These are phyloP conservation scores for Aphanocladium album DNA, from an alignment of 2,329 filamentous ascomycete species.

Conservation along the genomic window DNA sequence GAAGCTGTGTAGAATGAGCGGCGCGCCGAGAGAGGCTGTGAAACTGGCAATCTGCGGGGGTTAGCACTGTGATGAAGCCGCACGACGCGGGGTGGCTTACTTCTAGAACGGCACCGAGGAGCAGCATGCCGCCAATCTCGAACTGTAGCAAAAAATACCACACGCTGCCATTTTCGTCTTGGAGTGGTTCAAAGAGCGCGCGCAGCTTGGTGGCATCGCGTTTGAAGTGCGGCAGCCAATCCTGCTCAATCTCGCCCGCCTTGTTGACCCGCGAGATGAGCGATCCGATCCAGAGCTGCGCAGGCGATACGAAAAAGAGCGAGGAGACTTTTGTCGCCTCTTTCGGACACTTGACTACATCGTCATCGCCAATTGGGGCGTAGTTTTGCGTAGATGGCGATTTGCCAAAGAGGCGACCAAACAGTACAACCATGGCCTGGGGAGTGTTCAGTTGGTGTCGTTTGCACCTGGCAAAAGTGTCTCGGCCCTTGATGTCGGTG, in stretches of 20 bases:
- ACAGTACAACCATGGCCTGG: neutral
- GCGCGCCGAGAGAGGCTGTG: neutral
- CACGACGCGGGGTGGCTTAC: neutral
- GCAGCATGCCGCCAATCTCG: slow-evolving; percentile 10
- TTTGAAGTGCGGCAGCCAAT: slow-evolving; percentile 3
- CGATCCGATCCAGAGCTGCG: slow-evolving; percentile 1
- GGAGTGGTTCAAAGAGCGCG: neutral
- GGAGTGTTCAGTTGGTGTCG: neutral
- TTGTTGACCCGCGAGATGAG: slow-evolving; percentile 4
- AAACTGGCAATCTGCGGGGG: neutral
- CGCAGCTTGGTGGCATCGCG: neutral
- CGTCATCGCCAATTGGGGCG: neutral
- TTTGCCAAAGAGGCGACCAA: neutral
- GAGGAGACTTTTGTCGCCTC: neutral
- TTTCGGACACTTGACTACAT: neutral
- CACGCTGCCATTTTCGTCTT: neutral
- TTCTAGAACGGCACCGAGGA: slow-evolving; percentile 3
- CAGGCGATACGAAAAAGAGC: slow-evolving; percentile 7
- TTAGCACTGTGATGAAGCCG: neutral
- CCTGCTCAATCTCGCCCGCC: slow-evolving; percentile 1
- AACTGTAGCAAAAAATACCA: slow-evolving; percentile 7
- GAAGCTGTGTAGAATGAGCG: slow-evolving; percentile 7
- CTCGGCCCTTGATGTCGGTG: no score
- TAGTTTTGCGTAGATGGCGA: neutral
- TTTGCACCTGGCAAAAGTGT: neutral